Evolutionary conservation across 1,139 yeast genomes (phyloP), one percentile per base, ranked within the genome.

Genomic region (Candida glucosophila): DNA sequence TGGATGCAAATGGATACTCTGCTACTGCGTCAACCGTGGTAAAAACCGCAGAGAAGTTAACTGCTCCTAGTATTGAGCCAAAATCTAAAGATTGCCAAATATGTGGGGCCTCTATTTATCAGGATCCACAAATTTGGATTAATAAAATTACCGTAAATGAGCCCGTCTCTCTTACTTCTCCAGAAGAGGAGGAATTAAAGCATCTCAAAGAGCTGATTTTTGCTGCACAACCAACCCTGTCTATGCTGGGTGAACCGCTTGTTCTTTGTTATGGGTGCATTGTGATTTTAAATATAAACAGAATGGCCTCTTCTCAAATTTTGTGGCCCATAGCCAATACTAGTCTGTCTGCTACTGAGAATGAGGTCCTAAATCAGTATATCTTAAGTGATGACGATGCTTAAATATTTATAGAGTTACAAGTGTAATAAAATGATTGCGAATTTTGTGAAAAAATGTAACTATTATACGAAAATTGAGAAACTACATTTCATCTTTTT

Each of bases 21-120:
- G 85, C 93, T 27, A 85, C 92, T 4, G 90, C 92, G 3, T 80
- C 96, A 1, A 88, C 98, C 0, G 97, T 90, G 12, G 88, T 86
- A 8, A 77, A 83, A 36, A 88, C 95, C 0, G 95, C 93, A 7
- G 77, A 77, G 27, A 88, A 90, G 48, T 55, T 90, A 26, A 73
- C 73, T 1, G 67, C 67, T 6, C 85, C 83, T 0, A 47, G 40
- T n/a, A 40, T 37, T 12, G 37, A 31, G 4, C 28, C 34, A 6
- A 31, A 35, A 3, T 15, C 30, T 3, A 28, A 31, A 12, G 31
- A 39, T 5, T 81, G 92, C 49, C 52, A 54, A 20, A 42, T 76
- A 1, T 79, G 88, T 47, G 64, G 63, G 6, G 58, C 53, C 14
- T 52, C 49, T 4, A 63, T 77, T 4, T 67, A 67, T 36, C 61